Evolutionary conservation across 345 rosid genomes (phyloP), one percentile per base, ranked within the genome.

Genomic region (Syzygium aqueum): DNA sequence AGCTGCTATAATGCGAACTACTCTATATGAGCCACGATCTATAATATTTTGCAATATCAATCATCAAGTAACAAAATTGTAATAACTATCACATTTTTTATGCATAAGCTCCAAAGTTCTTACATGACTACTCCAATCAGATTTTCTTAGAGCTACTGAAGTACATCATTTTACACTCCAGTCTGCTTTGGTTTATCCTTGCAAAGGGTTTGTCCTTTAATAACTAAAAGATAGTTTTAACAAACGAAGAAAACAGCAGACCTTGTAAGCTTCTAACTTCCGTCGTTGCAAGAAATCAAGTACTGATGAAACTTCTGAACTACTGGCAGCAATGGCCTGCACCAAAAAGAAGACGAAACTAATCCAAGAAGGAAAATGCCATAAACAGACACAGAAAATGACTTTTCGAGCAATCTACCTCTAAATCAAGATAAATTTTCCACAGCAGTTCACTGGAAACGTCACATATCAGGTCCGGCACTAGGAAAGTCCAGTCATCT

Each of bases 301-400:
- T 67, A 96, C 94, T 57, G 93, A 93, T 51, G 98, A 94, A 87
- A 93, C 97, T 88, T 98, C 99, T 54, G 99, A 98, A 94, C 94
- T 94, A 92, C 99, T 96, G 61, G 98, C 94, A 86, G 98, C 93
- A 91, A 98, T 95, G 84, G 98, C 98, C 99, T 96, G 93, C 91
- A 91, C 87, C 83, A n/a, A 87, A 65, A 82, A 86, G 85, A 87
- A 90, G 57, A 89, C 86, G 61, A 50, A 40, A 78, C 27, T 50
- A 80, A 86, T 87, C 59, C 85, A 43, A 37, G 67, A 12, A 85
- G 53, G 16, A 46, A 85, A 56, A 85, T 7, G 7, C 27, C 85
- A 14, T 82, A 11, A 52, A 43, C 77, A 84, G 27, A 77, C 30
- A 54, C 33, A 84, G 40, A 77, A 73, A 73, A 73, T 73, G 21